These are phyloP conservation scores for Rhizoclosmatium globosum DNA, from an alignment of 192 early-diverging fungal species.

Conservation along the genomic window DNA sequence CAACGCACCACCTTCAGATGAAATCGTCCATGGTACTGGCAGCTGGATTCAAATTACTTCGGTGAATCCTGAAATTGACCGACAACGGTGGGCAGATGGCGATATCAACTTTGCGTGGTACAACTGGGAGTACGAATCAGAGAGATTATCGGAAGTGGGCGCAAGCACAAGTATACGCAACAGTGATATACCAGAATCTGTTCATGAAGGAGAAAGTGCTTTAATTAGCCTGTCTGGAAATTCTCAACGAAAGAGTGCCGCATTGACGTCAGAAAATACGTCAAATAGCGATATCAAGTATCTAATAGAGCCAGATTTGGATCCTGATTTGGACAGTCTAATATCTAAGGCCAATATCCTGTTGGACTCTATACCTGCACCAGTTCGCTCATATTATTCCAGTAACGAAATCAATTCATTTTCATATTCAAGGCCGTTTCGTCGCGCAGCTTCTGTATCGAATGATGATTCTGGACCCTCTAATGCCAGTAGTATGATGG, in stretches of 20 bases:
- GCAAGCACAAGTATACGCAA: background rate
- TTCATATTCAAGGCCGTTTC: slow-evolving; percentile 69
- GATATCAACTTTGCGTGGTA: slow-evolving; percentile 41
- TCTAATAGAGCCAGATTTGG: slow-evolving; percentile 53
- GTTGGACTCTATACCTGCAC: slow-evolving; percentile 47
- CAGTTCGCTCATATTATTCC: slow-evolving; percentile 69
- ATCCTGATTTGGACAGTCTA: slow-evolving; percentile 36
- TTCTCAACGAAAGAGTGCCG: background rate
- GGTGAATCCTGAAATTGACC: slow-evolving; percentile 68
- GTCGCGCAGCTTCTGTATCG: background rate
- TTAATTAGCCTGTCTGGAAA: background rate
- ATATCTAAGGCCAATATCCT: slow-evolving; percentile 17
- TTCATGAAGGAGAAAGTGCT: background rate
- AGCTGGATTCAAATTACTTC: slow-evolving; percentile 74
- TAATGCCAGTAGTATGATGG: slow-evolving; percentile 12
- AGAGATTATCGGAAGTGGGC: slow-evolving; percentile 24
- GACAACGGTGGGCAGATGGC: slow-evolving; percentile 41
- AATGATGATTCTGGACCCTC: background rate
- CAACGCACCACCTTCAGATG: slow-evolving; percentile 53
- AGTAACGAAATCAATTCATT: slow-evolving; percentile 73
- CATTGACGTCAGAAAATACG: background rate
- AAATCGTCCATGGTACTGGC: slow-evolving; percentile 62
- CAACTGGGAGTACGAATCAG: slow-evolving; percentile 29
- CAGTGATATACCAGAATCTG: background rate
- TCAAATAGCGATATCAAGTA: slow-evolving; percentile 30